Percentiles rank a stretch among this genome's conserved stretches.
Conservation (phyloP, 2,329 filamentous ascomycete genomes). For the Shiraia sp. region DNA sequence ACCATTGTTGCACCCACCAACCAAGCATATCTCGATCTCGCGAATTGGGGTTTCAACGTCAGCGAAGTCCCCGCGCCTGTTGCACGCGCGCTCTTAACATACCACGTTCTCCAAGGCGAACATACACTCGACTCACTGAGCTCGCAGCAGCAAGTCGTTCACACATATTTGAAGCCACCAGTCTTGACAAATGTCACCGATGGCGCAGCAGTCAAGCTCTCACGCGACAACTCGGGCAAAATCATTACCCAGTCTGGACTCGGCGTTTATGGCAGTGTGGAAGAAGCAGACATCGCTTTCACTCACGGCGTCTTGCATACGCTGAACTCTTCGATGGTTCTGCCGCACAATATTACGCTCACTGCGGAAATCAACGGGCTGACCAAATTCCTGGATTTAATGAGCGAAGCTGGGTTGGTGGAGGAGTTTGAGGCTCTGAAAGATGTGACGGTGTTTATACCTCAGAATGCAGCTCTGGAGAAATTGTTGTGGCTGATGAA, state of each 20-base stretch:
- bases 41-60: slow-evolving; percentile 1
- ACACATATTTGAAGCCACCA: slow-evolving; percentile 1
- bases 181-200: background rate
- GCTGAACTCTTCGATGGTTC: background rate
- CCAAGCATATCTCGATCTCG: slow-evolving; percentile 2
- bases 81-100: background rate
- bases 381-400: background rate
- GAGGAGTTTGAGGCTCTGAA: background rate
- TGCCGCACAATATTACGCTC: slow-evolving; percentile 1
- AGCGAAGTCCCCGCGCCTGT: background rate
- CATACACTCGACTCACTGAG: background rate
- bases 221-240: background rate
- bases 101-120: background rate
- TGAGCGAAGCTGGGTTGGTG: background rate
- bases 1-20: slow-evolving; percentile 2
- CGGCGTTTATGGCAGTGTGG: background rate
- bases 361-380: background rate
- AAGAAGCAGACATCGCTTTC: background rate
- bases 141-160: background rate
- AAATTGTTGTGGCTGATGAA: background rate
- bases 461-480: background rate
- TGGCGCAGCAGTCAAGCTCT: background rate
- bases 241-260: slow-evolving; percentile 1
- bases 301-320: background rate
- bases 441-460: slow-evolving; percentile 1